Base-by-base conservation (phyloP, 2,329 filamentous ascomycete genomes). In the Colletotrichum tanaceti region DNA sequence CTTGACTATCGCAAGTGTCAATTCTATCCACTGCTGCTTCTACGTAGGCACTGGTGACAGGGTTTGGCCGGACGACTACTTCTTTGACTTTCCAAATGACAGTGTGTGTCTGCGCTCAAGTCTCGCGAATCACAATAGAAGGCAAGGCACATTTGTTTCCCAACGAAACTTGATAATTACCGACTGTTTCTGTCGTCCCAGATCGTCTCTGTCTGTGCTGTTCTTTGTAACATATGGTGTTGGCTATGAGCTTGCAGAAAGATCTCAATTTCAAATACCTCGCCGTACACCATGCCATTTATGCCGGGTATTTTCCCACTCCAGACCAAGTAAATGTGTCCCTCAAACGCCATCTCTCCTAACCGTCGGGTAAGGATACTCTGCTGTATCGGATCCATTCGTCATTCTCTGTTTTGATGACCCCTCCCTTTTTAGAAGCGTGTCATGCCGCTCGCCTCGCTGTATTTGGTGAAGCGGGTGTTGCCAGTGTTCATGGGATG, bases 401-500 rank as follows among this genome's bases (percentile, higher is more conserved):
- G 32, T 39, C 41, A 16, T 41, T 28, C 6, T 32, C 39, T 44
- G 4, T 18, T 18, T 32, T 9, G 20, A 14, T 7, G 4, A 13
- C 5, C n/a, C 28, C 28, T 9, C 24, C 28, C 10, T 9, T 10
- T 10, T 73, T 74, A 86, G 73, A 87, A 86, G 28, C 82, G 81
- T 52, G 80, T 79, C 74, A 87, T 79, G 71, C 85, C 77, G n/a
- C 81, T 78, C 44, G 78, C 84, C 69, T 81, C 82, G 52, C 85
- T 87, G 74, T 87, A 87, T 9, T 77, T 76, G 71, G 79, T 84
- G 43, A 47, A 62, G 22, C 68, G 69, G 38, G 32, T 35, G 35
- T 76, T 75, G 3, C 77, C 77, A 39, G 77, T 77, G 72, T 85
- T 79, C 58, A 83, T 82, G 32, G 88, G 88, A 72, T 90, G 88